Evolutionary conservation across 345 rosid genomes (phyloP), one percentile per base, ranked within the genome.

Genomic region (Eucalyptus pumila): DNA sequence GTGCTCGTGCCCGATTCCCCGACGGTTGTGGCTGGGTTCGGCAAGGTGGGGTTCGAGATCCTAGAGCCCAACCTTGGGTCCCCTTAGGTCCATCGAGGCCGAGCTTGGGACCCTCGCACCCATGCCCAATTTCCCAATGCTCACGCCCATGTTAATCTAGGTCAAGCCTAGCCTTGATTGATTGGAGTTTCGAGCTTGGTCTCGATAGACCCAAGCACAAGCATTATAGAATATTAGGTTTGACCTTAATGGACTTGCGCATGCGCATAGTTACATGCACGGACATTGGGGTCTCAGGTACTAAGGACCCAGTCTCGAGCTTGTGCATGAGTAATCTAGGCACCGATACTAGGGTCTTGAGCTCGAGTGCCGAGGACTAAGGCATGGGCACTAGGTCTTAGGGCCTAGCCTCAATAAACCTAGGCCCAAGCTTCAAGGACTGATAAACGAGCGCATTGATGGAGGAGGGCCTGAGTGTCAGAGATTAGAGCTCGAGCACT

Each of bases 401-500:
- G 2, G 32, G 32, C 67, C 67, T 12, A 26, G 14, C 32, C n/a
- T 60, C 32, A 26, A 60, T 6, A 27, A 4, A 27, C 67, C 2
- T 1, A 0, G 1, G 32, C 69, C 69, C 8, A 6, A 60, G 32
- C 32, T 27, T 14, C 32, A 12, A 27, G 69, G 15, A 3, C 5
- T 9, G 0, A 52, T 52, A 21, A 23, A 52, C 4, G 11, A 21
- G 58, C 58, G 0, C 26, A 21, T 52, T 23, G 5, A 52, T 52
- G 26, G 26, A 52, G 58, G 58, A 52, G 58, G 58, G 58, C 58
- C 0, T 52, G 5, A 21, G 58, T 52, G 32, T 60, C 16, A 60
- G 3, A 27, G 8, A 60, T 27, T 0, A 0, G 1, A 60, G 69
- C 32, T 60, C 4, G 2, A 60, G 15, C 1, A 0, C 15, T 11